A percentile compares a stretch with the other conserved stretches of the same genome.
Conservation (phyloP, 495 filamentous ascomycete species). For the Penicillium steckii region DNA sequence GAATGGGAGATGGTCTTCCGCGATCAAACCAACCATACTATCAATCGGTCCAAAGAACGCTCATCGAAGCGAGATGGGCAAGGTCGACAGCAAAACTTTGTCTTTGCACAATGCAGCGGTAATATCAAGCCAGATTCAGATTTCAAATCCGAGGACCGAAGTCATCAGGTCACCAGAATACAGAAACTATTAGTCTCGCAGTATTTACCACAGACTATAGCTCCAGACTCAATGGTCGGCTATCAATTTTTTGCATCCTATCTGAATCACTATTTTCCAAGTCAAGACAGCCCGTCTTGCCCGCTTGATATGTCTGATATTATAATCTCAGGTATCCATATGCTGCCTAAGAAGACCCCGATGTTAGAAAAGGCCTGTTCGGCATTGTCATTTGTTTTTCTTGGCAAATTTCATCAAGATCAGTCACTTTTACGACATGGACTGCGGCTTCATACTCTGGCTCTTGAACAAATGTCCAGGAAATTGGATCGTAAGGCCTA, state of each 20-base stretch:
- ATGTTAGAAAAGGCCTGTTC: not conserved
- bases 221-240: not conserved
- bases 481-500: not conserved
- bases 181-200: no score
- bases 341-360: not conserved
- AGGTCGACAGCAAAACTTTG: no score
- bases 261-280: not conserved
- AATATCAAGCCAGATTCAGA: no score
- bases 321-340: slow-evolving; percentile 1
- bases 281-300: not conserved
- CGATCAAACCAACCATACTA: no score
- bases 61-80: no score
- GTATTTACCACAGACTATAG: not conserved
- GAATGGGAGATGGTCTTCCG: no score
- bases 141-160: no score
- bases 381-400: not conserved
- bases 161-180: no score
- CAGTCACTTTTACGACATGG: not conserved
- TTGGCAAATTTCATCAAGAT: not conserved
- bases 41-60: no score
- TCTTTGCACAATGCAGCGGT: no score
- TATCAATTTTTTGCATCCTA: not conserved
- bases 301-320: not conserved
- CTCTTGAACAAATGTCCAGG: not conserved
- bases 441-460: slow-evolving; percentile 1